A percentile compares a stretch with the other conserved stretches of the same genome.
Evolutionary conservation across 108 stramenopile species (phyloP).

Genomic region (Asterionellopsis glacialis): DNA sequence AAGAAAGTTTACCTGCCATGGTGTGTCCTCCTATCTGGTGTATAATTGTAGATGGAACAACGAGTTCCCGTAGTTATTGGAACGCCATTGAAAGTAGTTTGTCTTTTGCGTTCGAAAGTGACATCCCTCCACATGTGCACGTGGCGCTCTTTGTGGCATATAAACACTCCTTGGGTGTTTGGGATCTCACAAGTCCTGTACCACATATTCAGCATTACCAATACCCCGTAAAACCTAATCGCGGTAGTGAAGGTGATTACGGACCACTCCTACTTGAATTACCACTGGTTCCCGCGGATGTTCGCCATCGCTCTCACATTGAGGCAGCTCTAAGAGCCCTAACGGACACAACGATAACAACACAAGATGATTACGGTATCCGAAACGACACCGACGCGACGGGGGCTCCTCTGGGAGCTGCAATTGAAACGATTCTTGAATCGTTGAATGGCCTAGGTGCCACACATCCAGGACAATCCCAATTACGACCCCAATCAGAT

Average conservation of each 20-base stretch:
- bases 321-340: conserved; percentile 36
- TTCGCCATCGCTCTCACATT: conserved; percentile 22
- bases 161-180: conserved; percentile 9
- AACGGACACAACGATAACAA: conserved; percentile 11
- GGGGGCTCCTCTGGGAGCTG: neutral
- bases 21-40: conserved; percentile 56
- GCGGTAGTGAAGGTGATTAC: too few species aligned
- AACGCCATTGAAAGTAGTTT: conserved; percentile 13
- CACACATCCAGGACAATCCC: conserved; percentile 3
- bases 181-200: conserved; percentile 22
- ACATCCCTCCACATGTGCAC: conserved; percentile 34
- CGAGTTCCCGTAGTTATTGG: conserved; percentile 21
- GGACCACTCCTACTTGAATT: neutral
- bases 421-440: conserved; percentile 3
- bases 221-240: neutral
- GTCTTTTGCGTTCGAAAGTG: neutral
- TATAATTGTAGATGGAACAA: conserved; percentile 43
- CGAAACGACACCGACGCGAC: neutral
- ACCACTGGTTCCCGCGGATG: conserved; percentile 20
- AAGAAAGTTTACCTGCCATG: conserved; percentile 25
- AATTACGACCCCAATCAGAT: neutral
- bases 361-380: neutral
- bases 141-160: conserved; percentile 26
- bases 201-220: conserved; percentile 27
- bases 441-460: neutral